phyloP scores from a whole-genome alignment of 2,329 filamentous ascomycete genomes.

The Dactylellina drechsleri region DNA sequence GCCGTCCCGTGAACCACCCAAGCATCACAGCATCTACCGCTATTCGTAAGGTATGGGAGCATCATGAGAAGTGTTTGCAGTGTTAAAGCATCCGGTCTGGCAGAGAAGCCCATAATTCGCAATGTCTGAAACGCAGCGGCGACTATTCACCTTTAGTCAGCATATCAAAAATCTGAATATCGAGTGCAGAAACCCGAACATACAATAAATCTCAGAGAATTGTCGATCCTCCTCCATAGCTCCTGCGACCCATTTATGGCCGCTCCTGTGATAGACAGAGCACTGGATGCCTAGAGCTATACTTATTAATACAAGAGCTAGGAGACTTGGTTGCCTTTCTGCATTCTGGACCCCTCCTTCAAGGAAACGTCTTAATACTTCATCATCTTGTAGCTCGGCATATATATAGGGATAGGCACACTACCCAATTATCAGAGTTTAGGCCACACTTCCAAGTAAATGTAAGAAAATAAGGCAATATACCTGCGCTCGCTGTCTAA shows the following conservation, averaged over 20 bases:
- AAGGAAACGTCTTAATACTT: slow-evolving; percentile 37
- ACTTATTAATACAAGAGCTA: slow-evolving; percentile 44
- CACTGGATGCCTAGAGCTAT: slow-evolving; percentile 52
- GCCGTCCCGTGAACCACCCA: slow-evolving; percentile 53
- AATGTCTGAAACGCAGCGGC: slow-evolving; percentile 49
- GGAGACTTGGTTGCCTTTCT: slow-evolving; percentile 45
- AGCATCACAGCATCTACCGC: slow-evolving; percentile 49
- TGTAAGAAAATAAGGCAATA: neutral
- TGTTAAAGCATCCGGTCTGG: slow-evolving; percentile 27
- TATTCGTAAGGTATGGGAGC: slow-evolving; percentile 50
- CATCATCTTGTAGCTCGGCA: slow-evolving; percentile 47
- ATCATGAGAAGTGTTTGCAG: slow-evolving; percentile 50
- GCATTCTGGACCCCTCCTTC: slow-evolving; percentile 44
- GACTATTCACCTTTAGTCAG: slow-evolving; percentile 16
- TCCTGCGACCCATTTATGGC: slow-evolving; percentile 39
- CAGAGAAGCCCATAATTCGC: slow-evolving; percentile 48
- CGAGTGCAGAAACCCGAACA: slow-evolving; percentile 1
- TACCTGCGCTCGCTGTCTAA: slow-evolving; percentile 41
- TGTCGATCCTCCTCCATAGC: slow-evolving; percentile 51
- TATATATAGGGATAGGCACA: slow-evolving; percentile 53
- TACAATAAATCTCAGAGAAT: slow-evolving; percentile 46
- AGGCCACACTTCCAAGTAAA: neutral
- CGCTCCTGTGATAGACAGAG: slow-evolving; percentile 41
- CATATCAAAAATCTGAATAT: neutral
- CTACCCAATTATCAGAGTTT: slow-evolving; percentile 3